Percentiles rank a stretch among this genome's conserved stretches.
Conservation (phyloP, 352 stramenopile genomes). For the Pythium chondricola region DNA sequence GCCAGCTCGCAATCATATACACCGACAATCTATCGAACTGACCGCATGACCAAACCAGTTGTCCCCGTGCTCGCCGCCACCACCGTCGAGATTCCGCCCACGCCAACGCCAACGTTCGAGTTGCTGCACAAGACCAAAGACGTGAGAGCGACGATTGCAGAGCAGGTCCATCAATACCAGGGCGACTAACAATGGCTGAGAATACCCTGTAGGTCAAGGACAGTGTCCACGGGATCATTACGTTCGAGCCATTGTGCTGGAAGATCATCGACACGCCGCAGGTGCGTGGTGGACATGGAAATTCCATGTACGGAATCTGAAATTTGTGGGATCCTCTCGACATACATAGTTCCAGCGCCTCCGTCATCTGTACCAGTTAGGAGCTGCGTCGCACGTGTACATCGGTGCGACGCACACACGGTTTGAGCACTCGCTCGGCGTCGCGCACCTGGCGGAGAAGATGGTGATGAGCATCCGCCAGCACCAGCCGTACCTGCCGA, state of each 20-base stretch:
- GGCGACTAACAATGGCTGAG: no score
- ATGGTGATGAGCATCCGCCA: conserved; percentile 74
- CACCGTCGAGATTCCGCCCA: no score
- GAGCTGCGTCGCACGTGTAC: conserved; percentile 86
- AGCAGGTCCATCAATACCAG: no score
- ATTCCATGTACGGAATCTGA: no score
- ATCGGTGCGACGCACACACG: conserved; percentile 72
- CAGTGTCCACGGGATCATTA: conserved; percentile 70
- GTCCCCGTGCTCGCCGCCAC: background rate
- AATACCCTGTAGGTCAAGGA: conserved; percentile 66
- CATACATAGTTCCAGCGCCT: conserved; percentile 88
- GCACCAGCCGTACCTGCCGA: conserved; percentile 85
- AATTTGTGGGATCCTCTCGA: background rate
- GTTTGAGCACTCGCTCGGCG: conserved; percentile 89
- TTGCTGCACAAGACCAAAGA: conserved; percentile 52
- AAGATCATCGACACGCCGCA: conserved; percentile 76
- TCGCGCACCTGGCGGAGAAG: conserved; percentile 90
- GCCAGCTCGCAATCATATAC: no score
- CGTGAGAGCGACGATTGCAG: no score
- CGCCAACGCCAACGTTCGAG: no score
- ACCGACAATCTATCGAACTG: conserved; percentile 12
- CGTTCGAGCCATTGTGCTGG: conserved; percentile 77
- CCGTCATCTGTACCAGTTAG: conserved; percentile 93
- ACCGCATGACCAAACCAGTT: conserved; percentile 10
- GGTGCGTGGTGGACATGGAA: conserved; percentile 24